Conservation (phyloP, 75 land plant genomes). For the Larix kaempferi region DNA sequence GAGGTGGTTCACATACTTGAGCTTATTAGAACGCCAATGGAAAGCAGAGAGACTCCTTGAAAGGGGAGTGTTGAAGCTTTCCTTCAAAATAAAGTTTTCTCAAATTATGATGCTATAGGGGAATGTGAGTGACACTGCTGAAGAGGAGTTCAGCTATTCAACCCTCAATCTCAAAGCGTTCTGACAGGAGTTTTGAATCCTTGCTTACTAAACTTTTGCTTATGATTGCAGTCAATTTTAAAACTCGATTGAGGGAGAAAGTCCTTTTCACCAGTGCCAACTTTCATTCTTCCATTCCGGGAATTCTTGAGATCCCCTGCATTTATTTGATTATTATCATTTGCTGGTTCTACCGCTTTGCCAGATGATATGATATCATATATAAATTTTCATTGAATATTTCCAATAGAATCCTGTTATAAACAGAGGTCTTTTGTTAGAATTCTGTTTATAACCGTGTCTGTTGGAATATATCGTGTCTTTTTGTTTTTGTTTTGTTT, state of each 20-base stretch:
- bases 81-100: neutral
- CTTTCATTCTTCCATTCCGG: neutral
- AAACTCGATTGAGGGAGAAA: slow-evolving; percentile 11
- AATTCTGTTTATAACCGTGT: neutral
- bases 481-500: too few relatives aligned
- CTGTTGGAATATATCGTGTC: neutral
- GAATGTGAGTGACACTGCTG: slow-evolving; percentile 12
- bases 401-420: neutral
- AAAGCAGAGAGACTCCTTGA: slow-evolving; percentile 22
- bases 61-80: neutral
- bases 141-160: slow-evolving; percentile 10
- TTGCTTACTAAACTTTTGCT: neutral
- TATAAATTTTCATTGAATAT: neutral
- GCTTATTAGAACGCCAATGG: slow-evolving; percentile 68
- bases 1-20: slow-evolving; percentile 96
- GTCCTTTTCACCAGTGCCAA: slow-evolving; percentile 12
- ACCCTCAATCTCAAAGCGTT: slow-evolving; percentile 10
- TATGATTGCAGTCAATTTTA: slow-evolving; percentile 3
- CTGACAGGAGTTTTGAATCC: neutral
- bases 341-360: slow-evolving; percentile 1
- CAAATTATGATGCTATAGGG: neutral
- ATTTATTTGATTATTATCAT: slow-evolving; percentile 2
- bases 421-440: neutral
- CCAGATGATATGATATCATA: slow-evolving; percentile 1
- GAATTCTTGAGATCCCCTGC: neutral